Evolutionary conservation across 2,329 filamentous ascomycete species (phyloP), one percentile per base, ranked within the genome.

Genomic region (Talaromyces rugulosus): DNA sequence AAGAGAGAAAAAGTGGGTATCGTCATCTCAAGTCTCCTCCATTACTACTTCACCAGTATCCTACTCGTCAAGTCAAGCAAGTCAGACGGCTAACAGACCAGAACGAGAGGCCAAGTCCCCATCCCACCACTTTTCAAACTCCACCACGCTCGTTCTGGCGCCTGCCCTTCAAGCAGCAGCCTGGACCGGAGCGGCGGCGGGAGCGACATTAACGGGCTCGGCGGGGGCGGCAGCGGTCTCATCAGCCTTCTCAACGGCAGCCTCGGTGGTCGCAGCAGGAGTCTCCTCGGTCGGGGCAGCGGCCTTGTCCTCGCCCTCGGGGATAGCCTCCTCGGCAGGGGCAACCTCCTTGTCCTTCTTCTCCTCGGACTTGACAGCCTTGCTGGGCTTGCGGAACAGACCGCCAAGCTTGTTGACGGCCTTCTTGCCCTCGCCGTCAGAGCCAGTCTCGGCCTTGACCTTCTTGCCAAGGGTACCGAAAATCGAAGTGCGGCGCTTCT

Each of bases 381-480:
- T 79, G 74, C 78, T 81, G 66, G 77, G 74, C 71, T 78, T 79
- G 68, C 80, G 78, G 74, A 81, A 81, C 51, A 81, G 73, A 66
- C 78, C 75, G 56, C 79, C 78, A 47, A 81, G 75, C 71, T 79
- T 78, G 69, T 74, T 75, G 65, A 66, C 64, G 71, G 76, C 75
- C 74, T 80, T 80, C 74, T 80, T 80, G 63, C 73, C 66, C 69
- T 80, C 78, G 50, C 72, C 76, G 64, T 83, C 81, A 42, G 77
- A 74, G 65, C 72, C 77, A 66, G 80, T 77, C 69, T 82, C 81
- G 11, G 76, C 74, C 75, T 80, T 80, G 72, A 79, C 75, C 71
- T 83, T 82, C 78, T 82, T 83, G 63, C 80, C 78, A 62, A 84
- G 79, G 72, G 78, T 81, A 66, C 80, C 80, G 72, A 85, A 85